A percentile compares a stretch with the other conserved stretches of the same genome.
Conservation (phyloP, 352 stramenopile species). For the Pythium sp. region DNA sequence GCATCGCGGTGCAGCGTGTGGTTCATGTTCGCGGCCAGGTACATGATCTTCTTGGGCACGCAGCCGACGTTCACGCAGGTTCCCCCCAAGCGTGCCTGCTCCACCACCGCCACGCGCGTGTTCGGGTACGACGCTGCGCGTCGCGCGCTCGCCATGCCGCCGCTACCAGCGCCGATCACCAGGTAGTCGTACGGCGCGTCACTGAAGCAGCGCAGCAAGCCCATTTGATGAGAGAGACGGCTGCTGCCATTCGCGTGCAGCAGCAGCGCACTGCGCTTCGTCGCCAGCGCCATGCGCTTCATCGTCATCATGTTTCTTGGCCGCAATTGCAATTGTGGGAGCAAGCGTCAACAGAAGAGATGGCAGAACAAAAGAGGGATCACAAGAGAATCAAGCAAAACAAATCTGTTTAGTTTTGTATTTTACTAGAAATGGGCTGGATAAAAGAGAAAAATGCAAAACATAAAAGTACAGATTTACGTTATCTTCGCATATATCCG, state of each 20-base stretch:
- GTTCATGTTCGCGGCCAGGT: conserved; percentile 60
- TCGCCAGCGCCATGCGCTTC: background rate
- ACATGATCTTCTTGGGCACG: conserved; percentile 99
- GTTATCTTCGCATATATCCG: background rate
- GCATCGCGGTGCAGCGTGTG: conserved; percentile 56
- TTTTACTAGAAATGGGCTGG: background rate
- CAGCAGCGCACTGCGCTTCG: background rate
- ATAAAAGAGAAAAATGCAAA: background rate
- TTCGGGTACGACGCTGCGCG: conserved; percentile 74
- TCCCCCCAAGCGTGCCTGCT: conserved; percentile 88
- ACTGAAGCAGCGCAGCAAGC: conserved; percentile 13
- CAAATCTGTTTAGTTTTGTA: background rate
- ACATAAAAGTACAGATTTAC: background rate
- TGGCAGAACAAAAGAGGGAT: background rate
- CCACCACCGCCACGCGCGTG: conserved; percentile 95
- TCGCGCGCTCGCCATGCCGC: conserved; percentile 91
- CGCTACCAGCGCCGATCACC: conserved; percentile 90
- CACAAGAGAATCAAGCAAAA: background rate
- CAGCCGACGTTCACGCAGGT: conserved; percentile 99
- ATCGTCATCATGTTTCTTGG: background rate
- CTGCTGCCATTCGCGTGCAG: background rate
- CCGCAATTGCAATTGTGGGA: background rate
- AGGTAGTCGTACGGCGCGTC: conserved; percentile 78
- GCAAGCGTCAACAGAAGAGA: background rate
- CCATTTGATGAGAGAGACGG: background rate